Evolutionary conservation across 2,329 filamentous ascomycete genomes (phyloP), one percentile per base, ranked within the genome.

Genomic region (Colletotrichum brevisporum): DNA sequence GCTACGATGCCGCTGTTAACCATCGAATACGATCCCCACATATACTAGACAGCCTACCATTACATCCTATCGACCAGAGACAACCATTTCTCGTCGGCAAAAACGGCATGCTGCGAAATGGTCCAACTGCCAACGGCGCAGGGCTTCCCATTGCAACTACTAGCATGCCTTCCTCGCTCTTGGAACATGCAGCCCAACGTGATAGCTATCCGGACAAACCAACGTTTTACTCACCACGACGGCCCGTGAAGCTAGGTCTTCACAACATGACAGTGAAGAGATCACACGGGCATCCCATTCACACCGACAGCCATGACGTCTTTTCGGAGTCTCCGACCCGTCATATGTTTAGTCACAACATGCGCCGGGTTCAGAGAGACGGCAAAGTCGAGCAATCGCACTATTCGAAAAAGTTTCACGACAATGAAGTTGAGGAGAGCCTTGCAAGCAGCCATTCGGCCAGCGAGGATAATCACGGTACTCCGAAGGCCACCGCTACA

Each of bases 231-330:
- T 74, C 75, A 67, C 68, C 24, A 70, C 73, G 41, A 27, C 75
- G 65, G 21, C 76, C 78, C 24, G 73, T 79, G 18, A 81, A 77
- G 55, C 75, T 84, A n/a, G 78, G 83, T 0, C 73, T 83, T 66
- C 80, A 83, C 21, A 81, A 84, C 59, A 71, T 76, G 12, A 75
- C 72, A 18, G 73, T 78, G 48, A 72, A 74, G 53, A 76, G 73
- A 50, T 71, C 74, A n/a, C 73, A 76, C 56, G 48, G 52, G 54
- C 12, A 74, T 75, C 5, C 74, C 73, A n/a, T 65, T 62, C 18
- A 75, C 73, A 52, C 74, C 73, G 31, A 74, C 63, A 72, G 73
- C 13, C 70, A 74, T 36, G 67, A 77, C 71, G 36, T 72, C 72
- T 47, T 77, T 75, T 5, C 78, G 74, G 15, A 76, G 73, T n/a